Conservation (phyloP, 768 basidiomycete genomes). For the Cystobasidium tubakii region DNA sequence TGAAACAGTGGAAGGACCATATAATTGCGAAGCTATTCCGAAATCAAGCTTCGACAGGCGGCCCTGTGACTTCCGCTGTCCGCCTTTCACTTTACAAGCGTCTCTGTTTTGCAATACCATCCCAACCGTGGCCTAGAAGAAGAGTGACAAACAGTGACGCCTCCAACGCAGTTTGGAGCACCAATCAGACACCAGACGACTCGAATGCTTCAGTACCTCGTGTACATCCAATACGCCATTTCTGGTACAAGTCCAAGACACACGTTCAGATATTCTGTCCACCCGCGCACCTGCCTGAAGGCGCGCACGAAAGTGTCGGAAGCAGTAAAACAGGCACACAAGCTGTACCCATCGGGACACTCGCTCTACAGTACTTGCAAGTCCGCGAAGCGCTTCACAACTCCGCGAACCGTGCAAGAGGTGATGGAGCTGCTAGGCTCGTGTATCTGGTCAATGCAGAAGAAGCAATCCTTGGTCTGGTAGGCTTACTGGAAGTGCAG, state of each 20-base stretch:
- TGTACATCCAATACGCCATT: slow-evolving; percentile 88
- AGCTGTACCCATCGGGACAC: background rate
- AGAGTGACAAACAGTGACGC: no score
- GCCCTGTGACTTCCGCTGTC: background rate
- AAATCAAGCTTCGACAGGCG: background rate
- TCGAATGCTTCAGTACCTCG: slow-evolving; percentile 56
- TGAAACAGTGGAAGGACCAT: slow-evolving; percentile 67
- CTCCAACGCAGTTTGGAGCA: no score
- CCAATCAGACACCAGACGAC: no score
- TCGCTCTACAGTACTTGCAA: slow-evolving; percentile 69
- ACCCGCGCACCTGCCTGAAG: slow-evolving; percentile 70
- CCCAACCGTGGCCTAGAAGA: no score
- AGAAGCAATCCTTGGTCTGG: slow-evolving; percentile 92
- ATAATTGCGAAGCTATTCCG: slow-evolving; percentile 48
- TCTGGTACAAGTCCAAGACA: slow-evolving; percentile 82
- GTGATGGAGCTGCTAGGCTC: slow-evolving; percentile 61
- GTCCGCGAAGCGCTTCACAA: slow-evolving; percentile 78
- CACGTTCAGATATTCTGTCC: slow-evolving; percentile 87
- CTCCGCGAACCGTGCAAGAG: slow-evolving; percentile 4
- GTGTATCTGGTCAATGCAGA: slow-evolving; percentile 78
- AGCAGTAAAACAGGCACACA: slow-evolving; percentile 53
- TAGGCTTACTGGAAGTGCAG: slow-evolving; percentile 51
- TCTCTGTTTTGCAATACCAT: background rate
- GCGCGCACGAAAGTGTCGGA: slow-evolving; percentile 56
- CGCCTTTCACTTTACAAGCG: background rate